Evolutionary conservation across 192 early-diverging fungal species (phyloP), one percentile per base, ranked within the genome.

Genomic region (Haplosporangium gracile): DNA sequence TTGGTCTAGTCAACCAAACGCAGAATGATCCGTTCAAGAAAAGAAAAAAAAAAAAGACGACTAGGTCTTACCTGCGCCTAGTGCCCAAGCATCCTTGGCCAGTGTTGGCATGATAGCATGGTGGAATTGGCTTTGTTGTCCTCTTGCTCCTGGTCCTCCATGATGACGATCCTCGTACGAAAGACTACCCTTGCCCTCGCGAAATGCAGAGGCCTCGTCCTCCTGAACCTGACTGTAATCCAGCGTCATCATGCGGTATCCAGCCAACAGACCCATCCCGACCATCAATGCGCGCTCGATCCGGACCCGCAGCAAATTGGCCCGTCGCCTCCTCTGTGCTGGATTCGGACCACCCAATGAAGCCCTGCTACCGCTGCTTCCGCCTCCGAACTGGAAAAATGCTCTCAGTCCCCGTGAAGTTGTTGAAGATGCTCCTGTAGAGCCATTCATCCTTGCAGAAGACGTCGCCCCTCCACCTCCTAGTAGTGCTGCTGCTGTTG

Each of bases 191-290:
- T 51, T 51, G 49, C 49, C 49, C n/a, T 75, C 51, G 16, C 45
- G 26, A 26, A 45, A 10, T 29, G 76, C 20, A 45, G 43, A 45
- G 4, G 15, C 60, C 42, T 45, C 38, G 4, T 47, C 22, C 0
- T 70, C 39, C 29, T 69, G 65, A 11, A 57, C n/a, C 69, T 43
- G 39, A 47, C 68, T 80, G 47, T 77, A 80, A 47, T 81, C 79
- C 36, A 86, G 72, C 39, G 79, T 81, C 84, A 86, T 86, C 78
- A 86, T 86, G 6, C 84, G 70, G 39, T 86, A 86, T 60, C 84
- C 79, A 5, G 84, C 84, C 45, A 86, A 47, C 0, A 79, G 60
- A 1, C 75, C 84, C 84, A 86, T 86, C 36, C 84, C 84, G 6
- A 86, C 84, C 79, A 86, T 75, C 39, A 86, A 34, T 20, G 79